Base-by-base conservation (phyloP, 306 rosid species). In the Coriaria nepalensis region DNA sequence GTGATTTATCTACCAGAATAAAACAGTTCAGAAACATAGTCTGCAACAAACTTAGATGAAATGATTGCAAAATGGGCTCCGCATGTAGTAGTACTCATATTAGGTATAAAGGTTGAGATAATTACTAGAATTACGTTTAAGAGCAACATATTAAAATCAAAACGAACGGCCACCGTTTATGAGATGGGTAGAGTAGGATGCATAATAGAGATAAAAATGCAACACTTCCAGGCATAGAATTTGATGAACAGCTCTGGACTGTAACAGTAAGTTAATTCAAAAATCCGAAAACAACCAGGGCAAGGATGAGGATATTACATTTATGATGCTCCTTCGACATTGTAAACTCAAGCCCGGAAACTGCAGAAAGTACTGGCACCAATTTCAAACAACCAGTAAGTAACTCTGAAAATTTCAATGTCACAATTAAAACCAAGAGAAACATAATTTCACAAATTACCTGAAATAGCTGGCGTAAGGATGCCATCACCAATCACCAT, bases 401-500 rank as follows among this genome's bases (percentile, higher is more conserved):
- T 45, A 59, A 40, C 13, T 4, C 37, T 56, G 43, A 57, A 41
- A 56, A 40, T 40, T 4, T 33, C 43, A 53, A 65, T 47, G 9
- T 7, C 40, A 42, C 52, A 37, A 45, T 12, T 55, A 58, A 37
- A 32, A 40, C 34, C 49, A 42, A 49, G 33, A 10, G 47, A 43
- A 20, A 50, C 5, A 38, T 35, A 15, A 52, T 33, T 44, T 3
- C 36, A 43, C 7, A 35, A 33, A 45, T 60, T 56, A 90, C 98
- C 95, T 45, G 95, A 85, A 77, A 90, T 57, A 56, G 98, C 84
- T 0, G 98, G 98, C 9, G 98, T 79, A 38, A 90, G 71, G 55
- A 90, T 82, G 37, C 95, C 98, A 73, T 90, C 98, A 34, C 98
- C 95, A 55, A 90, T 90, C 58, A 85, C 98, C 95, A 90, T 85